phyloP scores from a whole-genome alignment of 2,329 filamentous ascomycete species.

The Colletotrichum acutatum region DNA sequence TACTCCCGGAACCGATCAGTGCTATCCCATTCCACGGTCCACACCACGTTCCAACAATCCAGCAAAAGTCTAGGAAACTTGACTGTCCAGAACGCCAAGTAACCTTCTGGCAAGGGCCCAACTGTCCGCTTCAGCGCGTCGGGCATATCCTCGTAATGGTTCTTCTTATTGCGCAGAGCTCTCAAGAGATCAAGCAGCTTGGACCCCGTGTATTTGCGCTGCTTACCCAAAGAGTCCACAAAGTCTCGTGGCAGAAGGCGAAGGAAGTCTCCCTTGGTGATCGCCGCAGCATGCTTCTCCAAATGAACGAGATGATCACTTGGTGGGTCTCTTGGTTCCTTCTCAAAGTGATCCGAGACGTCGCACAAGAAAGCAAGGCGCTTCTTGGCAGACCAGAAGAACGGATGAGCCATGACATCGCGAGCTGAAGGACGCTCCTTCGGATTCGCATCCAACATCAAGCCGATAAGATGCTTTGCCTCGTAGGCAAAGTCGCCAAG shows the following conservation, averaged over 20 bases:
- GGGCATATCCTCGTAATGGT: conserved; percentile 97
- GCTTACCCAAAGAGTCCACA: conserved; percentile 89
- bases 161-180: conserved; percentile 93
- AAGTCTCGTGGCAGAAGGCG: conserved; percentile 81
- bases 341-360: conserved; percentile 95
- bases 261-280: conserved; percentile 81
- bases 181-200: conserved; percentile 87
- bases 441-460: conserved; percentile 74
- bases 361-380: conserved; percentile 94
- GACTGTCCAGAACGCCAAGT: conserved; percentile 84
- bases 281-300: conserved; percentile 61
- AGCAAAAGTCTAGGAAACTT: conserved; percentile 84
- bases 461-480: conserved; percentile 85
- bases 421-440: conserved; percentile 75
- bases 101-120: conserved; percentile 81
- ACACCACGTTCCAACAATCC: conserved; percentile 80
- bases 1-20: conserved; percentile 79
- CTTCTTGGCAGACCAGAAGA: conserved; percentile 95
- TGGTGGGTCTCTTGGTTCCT: conserved; percentile 86
- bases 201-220: conserved; percentile 91
- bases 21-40: conserved; percentile 71
- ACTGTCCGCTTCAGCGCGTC: conserved; percentile 77
- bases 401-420: conserved; percentile 90
- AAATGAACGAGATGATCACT: conserved; percentile 73
- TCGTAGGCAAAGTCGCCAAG: conserved; percentile 88